Conservation (phyloP, 2,329 filamentous ascomycete genomes). For the Onygena corvina region DNA sequence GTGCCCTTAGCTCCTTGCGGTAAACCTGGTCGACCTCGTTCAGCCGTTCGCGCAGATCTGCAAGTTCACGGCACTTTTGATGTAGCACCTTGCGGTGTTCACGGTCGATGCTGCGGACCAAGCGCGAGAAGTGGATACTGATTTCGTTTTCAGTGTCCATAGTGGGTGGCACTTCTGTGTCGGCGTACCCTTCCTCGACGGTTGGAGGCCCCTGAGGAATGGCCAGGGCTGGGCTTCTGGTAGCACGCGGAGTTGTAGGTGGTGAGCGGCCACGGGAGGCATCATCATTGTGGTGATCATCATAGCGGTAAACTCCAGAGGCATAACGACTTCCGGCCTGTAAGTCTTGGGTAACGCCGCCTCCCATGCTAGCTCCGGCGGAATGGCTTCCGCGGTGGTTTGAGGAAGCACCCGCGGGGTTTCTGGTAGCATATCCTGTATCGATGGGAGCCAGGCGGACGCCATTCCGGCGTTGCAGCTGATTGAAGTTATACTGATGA, state of each 20-base stretch:
- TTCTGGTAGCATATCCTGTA: conserved; percentile 7
- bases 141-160: conserved; percentile 25
- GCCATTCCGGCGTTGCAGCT: conserved; percentile 16
- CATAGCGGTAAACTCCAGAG: too few relatives aligned
- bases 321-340: not conserved
- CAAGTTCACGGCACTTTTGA: conserved; percentile 21
- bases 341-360: not conserved
- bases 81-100: conserved; percentile 22
- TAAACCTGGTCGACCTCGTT: conserved; percentile 25
- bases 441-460: conserved; percentile 18
- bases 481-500: conserved; percentile 4
- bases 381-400: conserved; percentile 10
- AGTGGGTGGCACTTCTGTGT: conserved; percentile 17
- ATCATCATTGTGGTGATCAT: not conserved
- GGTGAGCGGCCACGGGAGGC: not conserved
- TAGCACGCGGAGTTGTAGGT: not conserved
- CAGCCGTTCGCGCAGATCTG: conserved; percentile 20
- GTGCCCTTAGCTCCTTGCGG: conserved; percentile 21
- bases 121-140: conserved; percentile 21
- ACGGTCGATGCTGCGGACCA: conserved; percentile 24
- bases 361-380: conserved; percentile 14
- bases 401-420: not conserved
- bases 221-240: conserved; percentile 5
- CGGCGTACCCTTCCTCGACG: conserved; percentile 16
- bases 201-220: conserved; percentile 12